phyloP scores from a whole-genome alignment of 139 green algal species.

The Chlamydomonas sphaeroides region DNA sequence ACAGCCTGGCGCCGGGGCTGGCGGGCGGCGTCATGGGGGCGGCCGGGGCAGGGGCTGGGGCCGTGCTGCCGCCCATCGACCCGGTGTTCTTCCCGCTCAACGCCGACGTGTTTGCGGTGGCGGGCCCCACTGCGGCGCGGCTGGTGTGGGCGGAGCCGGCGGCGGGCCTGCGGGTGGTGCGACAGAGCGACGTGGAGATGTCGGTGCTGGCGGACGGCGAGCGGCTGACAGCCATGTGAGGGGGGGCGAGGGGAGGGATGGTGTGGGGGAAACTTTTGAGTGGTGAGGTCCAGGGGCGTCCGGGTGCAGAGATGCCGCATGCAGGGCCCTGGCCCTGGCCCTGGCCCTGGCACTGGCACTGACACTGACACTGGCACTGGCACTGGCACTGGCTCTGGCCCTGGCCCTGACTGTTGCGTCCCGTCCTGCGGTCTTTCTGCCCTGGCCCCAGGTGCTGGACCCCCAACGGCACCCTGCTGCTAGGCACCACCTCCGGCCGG shows the following conservation, averaged over 20 bases:
- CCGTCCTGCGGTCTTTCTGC: too few species aligned
- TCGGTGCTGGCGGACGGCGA: conserved; percentile 17
- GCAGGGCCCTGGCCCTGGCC: too few species aligned
- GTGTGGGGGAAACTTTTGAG: neutral
- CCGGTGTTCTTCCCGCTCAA: conserved; percentile 18
- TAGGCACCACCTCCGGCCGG: conserved; percentile 21
- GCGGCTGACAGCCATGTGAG: conserved; percentile 21
- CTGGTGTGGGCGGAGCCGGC: conserved; percentile 32
- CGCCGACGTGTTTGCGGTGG: conserved; percentile 4
- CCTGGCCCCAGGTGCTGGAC: conserved; percentile 13
- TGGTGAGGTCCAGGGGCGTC: neutral
- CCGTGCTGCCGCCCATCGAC: neutral
- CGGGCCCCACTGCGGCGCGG: neutral
- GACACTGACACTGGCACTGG: too few species aligned
- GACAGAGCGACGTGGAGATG: conserved; percentile 36
- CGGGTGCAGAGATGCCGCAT: neutral
- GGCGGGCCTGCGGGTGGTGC: neutral
- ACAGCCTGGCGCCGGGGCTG: neutral
- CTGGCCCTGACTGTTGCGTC: too few species aligned
- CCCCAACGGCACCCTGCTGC: conserved; percentile 27
- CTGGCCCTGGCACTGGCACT: too few species aligned
- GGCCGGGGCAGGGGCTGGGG: too few species aligned
- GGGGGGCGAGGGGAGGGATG: neutral
- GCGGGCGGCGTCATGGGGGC: too few species aligned
- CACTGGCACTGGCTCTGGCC: too few species aligned